A percentile compares a stretch with the other conserved stretches of the same genome.
Evolutionary conservation across 2,329 filamentous ascomycete species (phyloP).

Genomic region (Xylaria sp.): DNA sequence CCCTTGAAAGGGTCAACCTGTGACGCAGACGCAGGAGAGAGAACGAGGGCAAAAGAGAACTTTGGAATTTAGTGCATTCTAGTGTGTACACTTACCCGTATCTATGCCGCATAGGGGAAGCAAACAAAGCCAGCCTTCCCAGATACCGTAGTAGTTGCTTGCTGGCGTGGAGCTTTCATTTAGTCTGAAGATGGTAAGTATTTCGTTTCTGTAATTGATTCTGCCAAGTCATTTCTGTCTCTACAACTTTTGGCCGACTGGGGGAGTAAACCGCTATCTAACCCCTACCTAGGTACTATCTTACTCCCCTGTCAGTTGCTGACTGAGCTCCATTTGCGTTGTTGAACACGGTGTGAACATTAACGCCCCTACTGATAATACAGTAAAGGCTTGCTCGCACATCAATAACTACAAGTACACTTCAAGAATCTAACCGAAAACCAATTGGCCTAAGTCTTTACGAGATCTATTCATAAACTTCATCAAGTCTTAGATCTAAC

Average conservation of each 20-base stretch:
- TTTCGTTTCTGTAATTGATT: conserved; percentile 9
- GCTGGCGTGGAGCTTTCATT: background rate
- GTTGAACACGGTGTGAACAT: background rate
- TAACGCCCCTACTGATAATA: background rate
- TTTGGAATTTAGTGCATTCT: background rate
- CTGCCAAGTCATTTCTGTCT: background rate
- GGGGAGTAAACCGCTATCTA: background rate
- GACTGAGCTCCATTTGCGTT: background rate
- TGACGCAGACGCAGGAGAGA: conserved; percentile 1
- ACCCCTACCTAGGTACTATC: conserved; percentile 3
- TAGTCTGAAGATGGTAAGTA: background rate
- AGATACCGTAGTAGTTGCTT: background rate
- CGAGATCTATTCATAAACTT: background rate
- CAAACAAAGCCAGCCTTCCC: background rate
- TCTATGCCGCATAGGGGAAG: background rate
- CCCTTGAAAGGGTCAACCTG: conserved; percentile 15
- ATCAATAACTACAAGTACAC: too few relatives aligned
- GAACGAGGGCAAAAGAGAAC: background rate
- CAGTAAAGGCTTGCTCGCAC: background rate
- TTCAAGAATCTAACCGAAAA: too few relatives aligned
- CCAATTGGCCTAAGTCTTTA: too few relatives aligned
- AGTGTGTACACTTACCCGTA: background rate
- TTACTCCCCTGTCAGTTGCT: background rate
- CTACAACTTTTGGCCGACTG: conserved; percentile 5
- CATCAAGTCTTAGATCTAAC: background rate